These are phyloP conservation scores for Alliaria petiolata DNA, from an alignment of 345 rosid species.

Conservation along the genomic window DNA sequence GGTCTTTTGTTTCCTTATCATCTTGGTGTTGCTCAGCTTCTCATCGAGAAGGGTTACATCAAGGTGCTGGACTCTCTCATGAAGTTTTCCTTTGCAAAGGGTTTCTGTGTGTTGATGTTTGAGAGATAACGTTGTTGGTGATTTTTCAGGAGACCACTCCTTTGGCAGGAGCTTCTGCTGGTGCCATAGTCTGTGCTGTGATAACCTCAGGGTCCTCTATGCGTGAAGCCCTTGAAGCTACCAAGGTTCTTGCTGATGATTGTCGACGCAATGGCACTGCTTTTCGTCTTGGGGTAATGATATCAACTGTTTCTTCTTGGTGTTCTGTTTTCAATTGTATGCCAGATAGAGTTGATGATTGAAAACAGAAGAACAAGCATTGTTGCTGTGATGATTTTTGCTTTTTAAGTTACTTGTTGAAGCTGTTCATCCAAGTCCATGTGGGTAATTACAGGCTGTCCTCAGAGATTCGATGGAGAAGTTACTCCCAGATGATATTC, in stretches of 20 bases:
- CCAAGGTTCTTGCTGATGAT: conserved; percentile 67
- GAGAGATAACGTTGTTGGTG: conserved; percentile 51
- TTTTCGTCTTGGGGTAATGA: conserved; percentile 83
- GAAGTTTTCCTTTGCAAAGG: too few species aligned
- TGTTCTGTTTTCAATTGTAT: not conserved
- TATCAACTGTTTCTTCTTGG: not conserved
- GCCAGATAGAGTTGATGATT: not conserved
- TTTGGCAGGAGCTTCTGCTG: conserved; percentile 91
- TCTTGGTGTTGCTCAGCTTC: conserved; percentile 84
- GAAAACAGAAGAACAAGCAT: not conserved
- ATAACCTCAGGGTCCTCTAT: conserved; percentile 78
- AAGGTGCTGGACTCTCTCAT: conserved; percentile 41
- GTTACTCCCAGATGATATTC: conserved; percentile 81
- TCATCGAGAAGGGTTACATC: conserved; percentile 86
- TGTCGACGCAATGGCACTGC: conserved; percentile 89
- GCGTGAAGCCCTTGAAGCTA: conserved; percentile 65
- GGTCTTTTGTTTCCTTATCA: conserved; percentile 94
- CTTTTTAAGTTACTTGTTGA: not conserved
- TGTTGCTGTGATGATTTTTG: not conserved
- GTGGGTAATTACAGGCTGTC: conserved; percentile 52
- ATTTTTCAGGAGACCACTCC: conserved; percentile 77
- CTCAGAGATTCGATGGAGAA: conserved; percentile 66
- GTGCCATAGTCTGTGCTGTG: conserved; percentile 83
- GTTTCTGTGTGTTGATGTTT: conserved; percentile 16
- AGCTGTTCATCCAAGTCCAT: not conserved